These are phyloP conservation scores for Ceratocystis huliohia DNA, from an alignment of 2,329 filamentous ascomycete genomes.

Conservation along the genomic window DNA sequence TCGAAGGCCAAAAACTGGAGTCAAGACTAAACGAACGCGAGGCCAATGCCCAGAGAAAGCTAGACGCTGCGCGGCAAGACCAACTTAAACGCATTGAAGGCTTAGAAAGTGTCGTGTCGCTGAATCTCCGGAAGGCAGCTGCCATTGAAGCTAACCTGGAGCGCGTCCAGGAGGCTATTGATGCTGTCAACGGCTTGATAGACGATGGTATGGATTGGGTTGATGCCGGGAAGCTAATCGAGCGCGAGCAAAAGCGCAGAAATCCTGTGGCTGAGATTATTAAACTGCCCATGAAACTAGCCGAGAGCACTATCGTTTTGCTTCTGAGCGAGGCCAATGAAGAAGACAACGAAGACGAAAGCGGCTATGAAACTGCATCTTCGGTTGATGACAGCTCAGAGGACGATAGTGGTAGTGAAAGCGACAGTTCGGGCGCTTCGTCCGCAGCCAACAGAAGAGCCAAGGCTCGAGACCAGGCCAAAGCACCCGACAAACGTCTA, in stretches of 20 bases:
- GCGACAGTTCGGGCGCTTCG: slow-evolving; percentile 15
- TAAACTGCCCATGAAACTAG: slow-evolving; percentile 71
- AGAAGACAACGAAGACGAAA: slow-evolving; percentile 48
- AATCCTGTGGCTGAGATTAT: slow-evolving; percentile 85
- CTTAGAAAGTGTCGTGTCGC: slow-evolving; percentile 63
- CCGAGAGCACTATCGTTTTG: slow-evolving; percentile 80
- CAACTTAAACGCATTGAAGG: slow-evolving; percentile 77
- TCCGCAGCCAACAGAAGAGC: slow-evolving; percentile 23
- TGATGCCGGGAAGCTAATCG: slow-evolving; percentile 75
- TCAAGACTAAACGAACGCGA: slow-evolving; percentile 73
- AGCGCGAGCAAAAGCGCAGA: slow-evolving; percentile 65
- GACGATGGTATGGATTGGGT: slow-evolving; percentile 96
- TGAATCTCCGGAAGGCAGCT: slow-evolving; percentile 78
- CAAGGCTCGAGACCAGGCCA: slow-evolving; percentile 24
- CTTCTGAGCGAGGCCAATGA: slow-evolving; percentile 58
- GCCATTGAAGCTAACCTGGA: slow-evolving; percentile 86
- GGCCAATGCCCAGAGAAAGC: slow-evolving; percentile 64
- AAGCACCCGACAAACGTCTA: slow-evolving; percentile 42
- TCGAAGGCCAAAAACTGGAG: slow-evolving; percentile 86
- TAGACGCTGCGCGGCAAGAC: slow-evolving; percentile 72
- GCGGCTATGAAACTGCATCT: slow-evolving; percentile 47
- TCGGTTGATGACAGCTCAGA: slow-evolving; percentile 44
- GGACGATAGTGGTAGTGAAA: slow-evolving; percentile 27
- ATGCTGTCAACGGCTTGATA: slow-evolving; percentile 84
- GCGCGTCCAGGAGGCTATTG: slow-evolving; percentile 81